phyloP scores from a whole-genome alignment of 2,329 filamentous ascomycete species.

The Cercospora canescens region DNA sequence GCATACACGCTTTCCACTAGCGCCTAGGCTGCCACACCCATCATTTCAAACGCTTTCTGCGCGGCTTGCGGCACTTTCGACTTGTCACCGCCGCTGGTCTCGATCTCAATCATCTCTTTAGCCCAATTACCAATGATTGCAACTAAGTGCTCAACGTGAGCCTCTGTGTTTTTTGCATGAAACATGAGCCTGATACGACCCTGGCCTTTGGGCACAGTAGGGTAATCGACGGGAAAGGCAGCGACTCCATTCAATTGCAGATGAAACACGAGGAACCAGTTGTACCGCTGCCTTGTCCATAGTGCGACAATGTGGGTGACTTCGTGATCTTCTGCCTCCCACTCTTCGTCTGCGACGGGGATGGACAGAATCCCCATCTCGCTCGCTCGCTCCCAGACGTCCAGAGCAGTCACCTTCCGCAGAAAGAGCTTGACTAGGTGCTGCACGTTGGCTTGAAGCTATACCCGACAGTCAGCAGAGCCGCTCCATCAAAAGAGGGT shows the following conservation, averaged over 20 bases:
- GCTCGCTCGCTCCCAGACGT: too few species aligned
- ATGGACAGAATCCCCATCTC: too few species aligned
- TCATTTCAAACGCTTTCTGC: background rate
- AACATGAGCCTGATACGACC: background rate
- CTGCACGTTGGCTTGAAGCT: background rate
- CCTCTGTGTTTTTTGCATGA: slow-evolving; percentile 2
- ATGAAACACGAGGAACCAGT: background rate
- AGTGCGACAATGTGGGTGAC: background rate
- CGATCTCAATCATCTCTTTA: background rate
- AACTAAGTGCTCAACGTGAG: background rate
- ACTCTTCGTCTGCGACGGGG: background rate
- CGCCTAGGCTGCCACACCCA: too few species aligned
- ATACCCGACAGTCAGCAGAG: background rate
- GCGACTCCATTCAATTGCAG: background rate
- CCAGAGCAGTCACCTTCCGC: background rate
- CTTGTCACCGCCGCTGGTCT: background rate
- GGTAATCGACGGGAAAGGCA: background rate
- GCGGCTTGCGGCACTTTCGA: background rate
- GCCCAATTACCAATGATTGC: slow-evolving; percentile 1
- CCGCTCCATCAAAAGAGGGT: background rate
- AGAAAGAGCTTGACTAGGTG: background rate
- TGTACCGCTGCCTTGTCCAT: background rate
- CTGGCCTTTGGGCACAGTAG: background rate
- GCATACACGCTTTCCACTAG: too few species aligned
- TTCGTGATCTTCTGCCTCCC: background rate